Evolutionary conservation across 2,329 filamentous ascomycete genomes (phyloP), one percentile per base, ranked within the genome.

Genomic region (Neophaeococcomyces aloes): DNA sequence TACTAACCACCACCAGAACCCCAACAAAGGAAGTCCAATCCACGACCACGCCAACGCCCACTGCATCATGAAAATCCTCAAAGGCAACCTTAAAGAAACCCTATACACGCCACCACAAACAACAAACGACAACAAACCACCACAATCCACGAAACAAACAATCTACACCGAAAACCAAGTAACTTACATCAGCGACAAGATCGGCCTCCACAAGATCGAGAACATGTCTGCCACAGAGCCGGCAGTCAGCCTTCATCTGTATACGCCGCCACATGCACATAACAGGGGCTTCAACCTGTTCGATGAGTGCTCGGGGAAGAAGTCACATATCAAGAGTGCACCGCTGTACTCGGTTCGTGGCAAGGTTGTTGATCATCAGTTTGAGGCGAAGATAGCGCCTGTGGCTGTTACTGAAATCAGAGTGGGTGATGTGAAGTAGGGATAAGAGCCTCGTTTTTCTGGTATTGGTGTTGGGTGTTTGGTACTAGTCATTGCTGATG

Each of bases 1-100:
- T 40, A 31, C 14, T 40, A 30, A 30, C 14, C 23, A 29, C n/a
- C 4, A 31, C 87, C 94, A 30, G 88, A 81, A 79, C 13, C 87
- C 88, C 0, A 83, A 83, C 40, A 86, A 86, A 65, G 76, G 76
- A 29, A 89, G 83, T 56, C 81, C 83, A 8, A 86, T 95, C 59
- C 88, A 95, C 60, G 88, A 95, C 61, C 83, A 86, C 63, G 81
- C 81, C 59, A 85, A 89, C 49, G 85, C 87, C 30, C 88, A 94
- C 61, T 95, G 88, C 64, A 70, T 94, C 55, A 94, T 94, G 86
- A 94, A 80, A 70, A 79, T 89, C 52, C 74, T 94, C 50, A 79
- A 78, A 54, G 88, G 88, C 35, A 74, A 71, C 49, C 68, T 94
- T 48, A 83, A 78, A 54, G 88, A 95, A 67, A 88, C 84, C 14